A percentile compares a stretch with the other conserved stretches of the same genome.
Evolutionary conservation across 805 yeast species (phyloP).

Genomic region (Cyberlindnera americana): DNA sequence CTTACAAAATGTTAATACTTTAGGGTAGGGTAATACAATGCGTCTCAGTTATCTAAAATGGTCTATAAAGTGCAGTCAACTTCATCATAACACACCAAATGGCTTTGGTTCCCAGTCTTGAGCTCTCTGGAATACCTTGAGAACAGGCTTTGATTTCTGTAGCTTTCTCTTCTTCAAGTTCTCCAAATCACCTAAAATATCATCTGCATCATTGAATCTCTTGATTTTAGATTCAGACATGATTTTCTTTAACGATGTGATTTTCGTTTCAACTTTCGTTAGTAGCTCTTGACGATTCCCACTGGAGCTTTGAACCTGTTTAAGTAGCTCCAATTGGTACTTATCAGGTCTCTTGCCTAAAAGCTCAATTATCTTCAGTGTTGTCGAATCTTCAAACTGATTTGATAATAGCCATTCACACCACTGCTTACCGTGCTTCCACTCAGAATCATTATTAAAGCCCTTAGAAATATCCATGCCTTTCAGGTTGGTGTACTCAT

Average conservation of each 20-base stretch:
- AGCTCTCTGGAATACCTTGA: constrained; percentile 17
- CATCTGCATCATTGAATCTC: constrained; percentile 18
- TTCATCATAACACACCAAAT: constrained; percentile 44
- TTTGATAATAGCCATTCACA: constrained; percentile 14
- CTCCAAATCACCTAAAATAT: constrained; percentile 29
- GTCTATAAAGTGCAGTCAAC: too few species aligned
- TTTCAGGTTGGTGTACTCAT: constrained; percentile 17
- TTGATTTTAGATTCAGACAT: constrained; percentile 5
- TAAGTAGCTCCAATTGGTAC: constrained; percentile 10
- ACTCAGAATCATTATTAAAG: constrained; percentile 9
- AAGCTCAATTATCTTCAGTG: constrained; percentile 12
- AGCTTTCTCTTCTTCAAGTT: constrained; percentile 27
- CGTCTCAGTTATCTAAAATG: too few species aligned
- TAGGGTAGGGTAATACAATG: too few species aligned
- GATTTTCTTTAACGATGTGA: not conserved
- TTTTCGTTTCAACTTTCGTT: constrained; percentile 1
- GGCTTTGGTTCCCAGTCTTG: constrained; percentile 51
- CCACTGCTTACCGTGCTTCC: constrained; percentile 16
- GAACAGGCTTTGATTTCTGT: constrained; percentile 3
- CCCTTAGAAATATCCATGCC: not conserved
- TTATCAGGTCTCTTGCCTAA: constrained; percentile 17
- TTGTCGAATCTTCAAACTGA: constrained; percentile 1
- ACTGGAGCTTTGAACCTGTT: constrained; percentile 4
- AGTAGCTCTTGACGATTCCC: not conserved
- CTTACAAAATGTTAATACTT: too few species aligned